Percentiles rank a stretch among this genome's conserved stretches.
phyloP scores from a whole-genome alignment of 176 grass and related monocot species.

The Rhynchospora pubera region DNA sequence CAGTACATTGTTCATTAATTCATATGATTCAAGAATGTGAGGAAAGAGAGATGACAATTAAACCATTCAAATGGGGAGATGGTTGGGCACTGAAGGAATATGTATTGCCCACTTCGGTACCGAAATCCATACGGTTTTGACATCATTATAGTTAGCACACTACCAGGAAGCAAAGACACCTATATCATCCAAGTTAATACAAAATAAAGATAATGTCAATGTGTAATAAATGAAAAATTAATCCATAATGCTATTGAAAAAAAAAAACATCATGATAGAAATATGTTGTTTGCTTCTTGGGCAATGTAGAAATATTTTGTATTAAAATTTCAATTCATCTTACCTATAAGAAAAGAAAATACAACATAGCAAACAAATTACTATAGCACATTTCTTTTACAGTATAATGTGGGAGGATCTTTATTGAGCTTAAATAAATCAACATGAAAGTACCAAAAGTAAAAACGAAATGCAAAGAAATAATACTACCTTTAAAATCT shows the following conservation, averaged over 20 bases:
- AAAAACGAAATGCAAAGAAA: not conserved
- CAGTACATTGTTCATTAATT: not conserved
- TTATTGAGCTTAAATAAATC: not conserved
- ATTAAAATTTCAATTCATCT: not conserved
- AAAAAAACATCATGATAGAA: not conserved
- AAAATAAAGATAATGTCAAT: not conserved
- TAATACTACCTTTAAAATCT: constrained; percentile 76
- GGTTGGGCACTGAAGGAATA: constrained; percentile 86
- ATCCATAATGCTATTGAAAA: not conserved
- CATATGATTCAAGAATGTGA: not conserved
- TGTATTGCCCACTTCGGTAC: constrained; percentile 96
- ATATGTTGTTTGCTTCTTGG: not conserved
- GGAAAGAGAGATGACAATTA: not conserved
- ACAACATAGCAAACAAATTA: not conserved
- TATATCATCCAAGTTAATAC: constrained; percentile 25
- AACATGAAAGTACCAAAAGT: not conserved
- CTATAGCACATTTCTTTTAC: not conserved
- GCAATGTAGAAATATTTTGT: not conserved
- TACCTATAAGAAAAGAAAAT: not conserved
- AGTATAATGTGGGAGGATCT: not conserved
- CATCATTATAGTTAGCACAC: constrained; percentile 93
- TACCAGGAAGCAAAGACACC: constrained; percentile 86
- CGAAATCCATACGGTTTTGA: constrained; percentile 95
- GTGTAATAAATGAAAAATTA: not conserved
- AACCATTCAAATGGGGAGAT: constrained; percentile 99